Base-by-base conservation (phyloP, 1,139 yeast species). In the Saccharomyces hybrid region DNA sequence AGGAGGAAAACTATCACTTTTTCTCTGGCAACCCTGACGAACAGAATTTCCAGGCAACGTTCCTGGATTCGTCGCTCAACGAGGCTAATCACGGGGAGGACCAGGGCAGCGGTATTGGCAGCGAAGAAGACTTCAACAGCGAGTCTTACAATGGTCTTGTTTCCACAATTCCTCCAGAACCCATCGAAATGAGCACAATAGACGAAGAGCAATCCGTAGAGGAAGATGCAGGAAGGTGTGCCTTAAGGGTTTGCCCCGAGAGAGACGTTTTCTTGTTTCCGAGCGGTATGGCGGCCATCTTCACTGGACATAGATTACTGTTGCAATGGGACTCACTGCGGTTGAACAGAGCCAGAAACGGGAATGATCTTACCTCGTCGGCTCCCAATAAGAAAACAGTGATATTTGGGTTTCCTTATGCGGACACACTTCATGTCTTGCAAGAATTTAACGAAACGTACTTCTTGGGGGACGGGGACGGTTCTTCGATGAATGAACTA, bases 401-500 rank as follows among this genome's bases (percentile, higher is more conserved):
- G 1, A 88, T 96, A 72, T 90, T 87, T 71, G 98, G 99, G 0
- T 91, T 91, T 71, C 97, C 98, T 5, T 93, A 91, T 69, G 95
- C 89, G 29, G 99, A 93, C 67, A 91, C 98, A 0, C 75, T 89
- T 56, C 89, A 88, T 63, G 85, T 93, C 57, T 76, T 93, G 63
- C 78, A 80, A 65, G 91, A 90, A 69, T 93, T 91, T 78, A 98
- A 98, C 14, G 90, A 96, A 5, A 86, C 84, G 46, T 83, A 84
- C 62, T 93, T 90, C 69, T 81, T 84, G 60, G 97, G 97, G 0
- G 74, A 81, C 58, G 97, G 97, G 8, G 95, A 88, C 63, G 87
- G 83, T 58, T 76, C 74, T 13, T 86, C 95, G 1, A 74, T 93
- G 62, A 81, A 77, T 48, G 81, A 82, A 51, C 72, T 93, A 47